phyloP scores from a whole-genome alignment of 495 filamentous ascomycete genomes.

The Aspergillus avenaceus region DNA sequence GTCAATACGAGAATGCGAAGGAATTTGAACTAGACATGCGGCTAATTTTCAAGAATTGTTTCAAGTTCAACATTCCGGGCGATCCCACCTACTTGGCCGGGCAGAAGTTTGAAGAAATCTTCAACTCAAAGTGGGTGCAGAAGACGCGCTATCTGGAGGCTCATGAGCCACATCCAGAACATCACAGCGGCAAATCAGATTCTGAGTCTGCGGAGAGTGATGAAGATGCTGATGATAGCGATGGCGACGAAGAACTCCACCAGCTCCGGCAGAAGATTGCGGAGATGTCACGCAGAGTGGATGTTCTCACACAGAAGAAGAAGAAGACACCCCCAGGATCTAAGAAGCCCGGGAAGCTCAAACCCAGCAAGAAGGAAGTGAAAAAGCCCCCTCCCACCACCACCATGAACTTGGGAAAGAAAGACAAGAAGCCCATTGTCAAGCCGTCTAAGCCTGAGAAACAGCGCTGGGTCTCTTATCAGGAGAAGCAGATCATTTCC shows the following conservation, averaged over 20 bases:
- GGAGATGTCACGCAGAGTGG: conserved; percentile 53
- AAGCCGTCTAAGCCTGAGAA: conserved; percentile 44
- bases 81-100: conserved; percentile 70
- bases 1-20: conserved; percentile 77
- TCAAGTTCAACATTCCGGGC: conserved; percentile 80
- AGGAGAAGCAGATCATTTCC: conserved; percentile 84
- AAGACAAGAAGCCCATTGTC: conserved; percentile 53
- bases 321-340: conserved; percentile 62
- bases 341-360: conserved; percentile 48
- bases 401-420: conserved; percentile 37
- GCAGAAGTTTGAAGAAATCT: conserved; percentile 64
- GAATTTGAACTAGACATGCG: conserved; percentile 83
- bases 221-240: conserved; percentile 62
- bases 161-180: conserved; percentile 59
- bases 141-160: conserved; percentile 74
- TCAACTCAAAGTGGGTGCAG: conserved; percentile 65
- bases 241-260: conserved; percentile 62
- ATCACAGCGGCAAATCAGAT: conserved; percentile 38
- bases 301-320: conserved; percentile 50
- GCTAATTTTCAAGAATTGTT: conserved; percentile 85
- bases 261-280: conserved; percentile 65
- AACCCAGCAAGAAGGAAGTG: conserved; percentile 52
- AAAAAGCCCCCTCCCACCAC: conserved; percentile 52
- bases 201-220: conserved; percentile 61
- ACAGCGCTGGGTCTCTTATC: conserved; percentile 55